Evolutionary conservation across 495 filamentous ascomycete genomes (phyloP), one percentile per base, ranked within the genome.

Genomic region (Tetracladium marchalianum): DNA sequence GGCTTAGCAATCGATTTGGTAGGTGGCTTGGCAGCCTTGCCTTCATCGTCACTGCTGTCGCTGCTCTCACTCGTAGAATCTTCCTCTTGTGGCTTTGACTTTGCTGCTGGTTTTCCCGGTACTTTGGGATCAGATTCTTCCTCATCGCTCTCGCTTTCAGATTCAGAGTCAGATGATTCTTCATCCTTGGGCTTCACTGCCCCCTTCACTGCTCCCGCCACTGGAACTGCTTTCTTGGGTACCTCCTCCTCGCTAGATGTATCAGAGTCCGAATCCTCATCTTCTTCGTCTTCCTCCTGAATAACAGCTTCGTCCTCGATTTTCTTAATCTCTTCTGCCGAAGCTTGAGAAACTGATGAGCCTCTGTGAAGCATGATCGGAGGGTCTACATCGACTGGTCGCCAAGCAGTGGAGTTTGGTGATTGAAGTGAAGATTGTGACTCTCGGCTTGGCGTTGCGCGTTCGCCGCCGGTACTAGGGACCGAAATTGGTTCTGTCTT

Each of bases 321-420:
- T 49, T 50, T 31, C 24, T 52, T 43, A 16, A 56, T 53, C 11
- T 55, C 55, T 35, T 58, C 57, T 27, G 53, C 54, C 8, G 50
- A 53, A 3, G 47, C 60, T 22, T 55, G 45, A 16, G 57, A 57
- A 31, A 58, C 17, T 5, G 53, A 44, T 9, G 46, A 52, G 4
- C 46, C 46, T 11, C 50, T 51, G 11, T 51, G 49, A 15, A 50
- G 56, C 17, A 62, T 59, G 18, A 64, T 54, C 15, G 64, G 62
- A 27, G 52, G 44, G 16, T 64, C 53, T 12, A 63, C 53, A 37
- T 65, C 67, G 10, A 54, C 60, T n/a, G 66, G 62, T 52, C 66
- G 63, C 70, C 69, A 73, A 7, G 59, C 62, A 8, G 62, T 65
- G 39, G 62, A 60, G 19, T 59, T 70, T 24, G 71, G 69, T 42